Evolutionary conservation across 2,329 filamentous ascomycete species (phyloP), one percentile per base, ranked within the genome.

Genomic region (Epichloe glyceriae): DNA sequence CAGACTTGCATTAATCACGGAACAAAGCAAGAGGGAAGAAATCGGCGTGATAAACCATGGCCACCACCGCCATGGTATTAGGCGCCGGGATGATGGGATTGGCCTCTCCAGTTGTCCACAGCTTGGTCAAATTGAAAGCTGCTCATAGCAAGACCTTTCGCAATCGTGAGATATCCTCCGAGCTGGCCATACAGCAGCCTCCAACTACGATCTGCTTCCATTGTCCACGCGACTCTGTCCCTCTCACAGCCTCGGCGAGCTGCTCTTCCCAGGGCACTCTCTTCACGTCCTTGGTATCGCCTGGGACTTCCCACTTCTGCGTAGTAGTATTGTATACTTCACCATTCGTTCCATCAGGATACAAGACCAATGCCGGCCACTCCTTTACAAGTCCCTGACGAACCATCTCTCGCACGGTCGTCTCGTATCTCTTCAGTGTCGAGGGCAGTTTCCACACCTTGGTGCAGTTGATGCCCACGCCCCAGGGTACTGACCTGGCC

Each of bases 301-400:
- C 58, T 0, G 68, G 68, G 1, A 68, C 51, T 55, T 74, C 75
- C 83, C 83, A 86, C 49, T 65, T 67, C 58, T 83, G 76, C 6
- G 78, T 81, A 0, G 64, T 66, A 1, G 81, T 82, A 61, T 86
- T 78, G 64, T 86, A 86, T 0, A 82, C 73, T 63, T 85, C 79
- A 0, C 80, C 80, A 45, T 80, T 81, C 1, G 83, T 85, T 0
- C 82, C 82, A 61, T 86, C 83, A 0, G 83, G 83, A 61, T 85
- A 86, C 17, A 86, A 57, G 4, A 86, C 75, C 49, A 86, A 62
- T 19, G 69, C 71, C 1, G 80, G 80, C 67, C 71, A 73, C 5
- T 61, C 58, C 0, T 53, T 19, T 1, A 72, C 49, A 14, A 63
- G 57, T 0, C 68, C 66, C 4, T 62, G 56, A 4, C 59, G 48